phyloP scores from a whole-genome alignment of 176 grass and related monocot genomes.

The Saccharum officinarum region DNA sequence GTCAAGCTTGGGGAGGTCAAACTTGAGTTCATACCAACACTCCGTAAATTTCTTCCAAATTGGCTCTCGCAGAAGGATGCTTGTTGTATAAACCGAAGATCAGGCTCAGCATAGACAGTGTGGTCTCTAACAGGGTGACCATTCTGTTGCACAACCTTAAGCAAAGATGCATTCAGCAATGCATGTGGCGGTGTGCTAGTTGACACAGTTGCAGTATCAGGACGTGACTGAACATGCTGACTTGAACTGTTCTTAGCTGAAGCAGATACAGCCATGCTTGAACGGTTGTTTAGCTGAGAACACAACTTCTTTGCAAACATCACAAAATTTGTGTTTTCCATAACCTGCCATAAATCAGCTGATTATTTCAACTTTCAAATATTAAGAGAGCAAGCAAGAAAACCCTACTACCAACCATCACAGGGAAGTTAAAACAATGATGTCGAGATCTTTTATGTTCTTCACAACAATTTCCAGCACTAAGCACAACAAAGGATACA shows the following conservation, averaged over 20 bases:
- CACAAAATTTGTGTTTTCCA: conserved; percentile 75
- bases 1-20: conserved; percentile 41
- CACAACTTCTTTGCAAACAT: conserved; percentile 66
- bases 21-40: conserved; percentile 38
- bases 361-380: background rate
- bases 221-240: conserved; percentile 25
- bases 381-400: background rate
- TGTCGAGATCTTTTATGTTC: background rate
- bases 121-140: conserved; percentile 32
- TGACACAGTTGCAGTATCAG: conserved; percentile 30
- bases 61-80: conserved; percentile 6
- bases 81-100: conserved; percentile 31
- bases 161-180: conserved; percentile 34
- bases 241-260: conserved; percentile 39
- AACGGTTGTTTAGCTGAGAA: conserved; percentile 53
- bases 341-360: conserved; percentile 47
- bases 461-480: background rate
- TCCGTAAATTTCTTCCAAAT: conserved; percentile 34
- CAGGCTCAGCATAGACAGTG: conserved; percentile 29
- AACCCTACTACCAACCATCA: background rate
- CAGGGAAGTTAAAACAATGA: conserved; percentile 13
- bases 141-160: conserved; percentile 45
- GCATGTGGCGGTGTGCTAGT: conserved; percentile 29
- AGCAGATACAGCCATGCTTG: conserved; percentile 48
- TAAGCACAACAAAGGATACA: conserved; percentile 2